A percentile compares a stretch with the other conserved stretches of the same genome.
Evolutionary conservation across 495 filamentous ascomycete species (phyloP).

Genomic region (Sabuloglossum arenarium): DNA sequence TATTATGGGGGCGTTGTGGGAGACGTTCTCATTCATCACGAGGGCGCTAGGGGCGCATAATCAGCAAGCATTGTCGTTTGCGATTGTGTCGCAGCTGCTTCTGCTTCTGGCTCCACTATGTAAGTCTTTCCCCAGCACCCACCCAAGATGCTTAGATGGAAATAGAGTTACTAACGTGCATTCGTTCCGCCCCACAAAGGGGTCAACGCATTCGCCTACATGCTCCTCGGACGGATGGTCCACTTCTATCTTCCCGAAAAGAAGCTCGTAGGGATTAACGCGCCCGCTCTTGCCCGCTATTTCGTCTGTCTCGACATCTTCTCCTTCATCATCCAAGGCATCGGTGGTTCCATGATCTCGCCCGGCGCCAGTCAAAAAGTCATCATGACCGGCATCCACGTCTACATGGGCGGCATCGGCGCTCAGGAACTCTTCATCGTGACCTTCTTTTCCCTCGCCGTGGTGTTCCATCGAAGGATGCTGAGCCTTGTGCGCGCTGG

Average conservation of each 20-base stretch:
- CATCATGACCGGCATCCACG: conserved; percentile 27
- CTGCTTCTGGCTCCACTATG: conserved; percentile 22
- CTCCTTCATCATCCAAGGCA: conserved; percentile 39
- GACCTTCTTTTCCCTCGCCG: conserved; percentile 24
- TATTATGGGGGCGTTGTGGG: conserved; percentile 26
- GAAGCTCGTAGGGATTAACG: conserved; percentile 27
- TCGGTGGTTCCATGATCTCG: conserved; percentile 26
- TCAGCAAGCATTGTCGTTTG: conserved; percentile 17
- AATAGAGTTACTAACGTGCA: conserved; percentile 3
- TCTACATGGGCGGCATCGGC: conserved; percentile 40
- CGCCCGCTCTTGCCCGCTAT: conserved; percentile 25
- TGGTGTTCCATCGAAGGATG: conserved; percentile 27
- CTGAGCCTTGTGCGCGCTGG: conserved; percentile 1
- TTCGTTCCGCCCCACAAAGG: conserved; percentile 14
- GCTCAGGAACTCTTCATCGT: conserved; percentile 39
- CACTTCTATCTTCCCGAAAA: conserved; percentile 31
- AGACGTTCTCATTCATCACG: conserved; percentile 21
- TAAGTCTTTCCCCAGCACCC: conserved; percentile 15
- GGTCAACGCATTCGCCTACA: conserved; percentile 51
- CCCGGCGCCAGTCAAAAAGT: conserved; percentile 6
- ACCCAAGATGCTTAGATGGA: conserved; percentile 20
- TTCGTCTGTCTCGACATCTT: conserved; percentile 45
- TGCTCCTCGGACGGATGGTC: conserved; percentile 42
- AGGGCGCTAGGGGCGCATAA: conserved; percentile 18
- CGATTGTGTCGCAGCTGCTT: conserved; percentile 16